Conservation (phyloP, 2,329 filamentous ascomycete genomes). For the Mycogone perniciosa region DNA sequence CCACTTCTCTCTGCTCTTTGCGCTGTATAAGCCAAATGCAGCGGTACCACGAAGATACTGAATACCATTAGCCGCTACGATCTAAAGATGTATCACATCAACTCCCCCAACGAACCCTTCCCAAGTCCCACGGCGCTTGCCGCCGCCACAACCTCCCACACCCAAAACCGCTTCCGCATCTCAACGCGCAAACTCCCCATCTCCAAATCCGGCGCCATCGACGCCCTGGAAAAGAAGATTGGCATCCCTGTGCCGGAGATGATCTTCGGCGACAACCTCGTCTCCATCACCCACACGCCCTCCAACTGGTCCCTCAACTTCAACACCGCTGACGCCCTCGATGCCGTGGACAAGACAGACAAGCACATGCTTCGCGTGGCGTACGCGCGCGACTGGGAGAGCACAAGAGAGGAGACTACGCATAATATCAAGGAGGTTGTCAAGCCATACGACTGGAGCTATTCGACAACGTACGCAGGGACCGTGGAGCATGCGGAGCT, state of each 20-base stretch:
- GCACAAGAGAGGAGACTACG: conserved; percentile 63
- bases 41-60: background rate
- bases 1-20: background rate
- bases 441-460: conserved; percentile 97
- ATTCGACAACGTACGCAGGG: conserved; percentile 81
- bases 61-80: conserved; percentile 6
- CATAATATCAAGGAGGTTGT: conserved; percentile 90
- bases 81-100: conserved; percentile 33
- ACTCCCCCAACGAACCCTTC: conserved; percentile 45
- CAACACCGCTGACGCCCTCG: conserved; percentile 79
- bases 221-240: conserved; percentile 70
- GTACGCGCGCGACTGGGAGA: conserved; percentile 80
- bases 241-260: conserved; percentile 92
- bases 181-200: conserved; percentile 87
- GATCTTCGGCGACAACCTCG: conserved; percentile 96
- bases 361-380: conserved; percentile 86
- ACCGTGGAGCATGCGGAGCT: conserved; percentile 40
- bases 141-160: conserved; percentile 49
- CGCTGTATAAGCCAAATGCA: no score
- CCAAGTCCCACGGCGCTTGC: conserved; percentile 44
- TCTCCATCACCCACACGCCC: conserved; percentile 65
- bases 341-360: conserved; percentile 90
- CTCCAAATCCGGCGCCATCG: conserved; percentile 84
- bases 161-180: conserved; percentile 64
- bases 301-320: conserved; percentile 77